phyloP scores from a whole-genome alignment of 352 stramenopile species.

The Thraustochytrium sp. region DNA sequence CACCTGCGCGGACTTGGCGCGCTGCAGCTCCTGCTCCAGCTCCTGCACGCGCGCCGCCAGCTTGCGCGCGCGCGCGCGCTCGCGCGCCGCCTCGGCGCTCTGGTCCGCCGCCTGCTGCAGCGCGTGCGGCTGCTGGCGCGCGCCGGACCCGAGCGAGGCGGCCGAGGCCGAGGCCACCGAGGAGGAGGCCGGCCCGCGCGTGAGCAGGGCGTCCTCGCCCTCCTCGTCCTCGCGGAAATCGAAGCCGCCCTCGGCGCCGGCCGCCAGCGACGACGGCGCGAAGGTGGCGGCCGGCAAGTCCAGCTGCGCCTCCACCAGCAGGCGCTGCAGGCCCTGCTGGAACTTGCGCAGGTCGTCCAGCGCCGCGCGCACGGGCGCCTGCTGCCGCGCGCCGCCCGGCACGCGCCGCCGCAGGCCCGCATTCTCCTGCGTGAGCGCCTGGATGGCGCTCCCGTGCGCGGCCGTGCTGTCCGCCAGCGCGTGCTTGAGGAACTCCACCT shows the following conservation, averaged over 20 bases:
- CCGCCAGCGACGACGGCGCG: not conserved
- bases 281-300: slow-evolving; percentile 1
- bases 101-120: not conserved
- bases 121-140: not conserved
- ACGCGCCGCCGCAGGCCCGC: not conserved
- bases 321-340: slow-evolving; percentile 32
- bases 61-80: not conserved
- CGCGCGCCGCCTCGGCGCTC: not conserved
- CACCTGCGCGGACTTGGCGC: not conserved
- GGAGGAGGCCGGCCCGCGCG: too few species aligned
- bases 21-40: not conserved
- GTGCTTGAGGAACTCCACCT: slow-evolving; percentile 29
- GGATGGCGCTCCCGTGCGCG: not conserved
- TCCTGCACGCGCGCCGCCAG: not conserved
- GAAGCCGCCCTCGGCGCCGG: not conserved
- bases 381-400: not conserved
- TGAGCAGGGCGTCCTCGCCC: not conserved
- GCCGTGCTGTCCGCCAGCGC: slow-evolving; percentile 17
- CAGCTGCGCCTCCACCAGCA: slow-evolving; percentile 1
- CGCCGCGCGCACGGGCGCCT: not conserved
- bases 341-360: slow-evolving; percentile 27
- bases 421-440: not conserved
- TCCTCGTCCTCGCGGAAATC: not conserved
- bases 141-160: too few species aligned
- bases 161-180: too few species aligned